Conservation (phyloP, 805 yeast species). For the Candida taoyuanica region DNA sequence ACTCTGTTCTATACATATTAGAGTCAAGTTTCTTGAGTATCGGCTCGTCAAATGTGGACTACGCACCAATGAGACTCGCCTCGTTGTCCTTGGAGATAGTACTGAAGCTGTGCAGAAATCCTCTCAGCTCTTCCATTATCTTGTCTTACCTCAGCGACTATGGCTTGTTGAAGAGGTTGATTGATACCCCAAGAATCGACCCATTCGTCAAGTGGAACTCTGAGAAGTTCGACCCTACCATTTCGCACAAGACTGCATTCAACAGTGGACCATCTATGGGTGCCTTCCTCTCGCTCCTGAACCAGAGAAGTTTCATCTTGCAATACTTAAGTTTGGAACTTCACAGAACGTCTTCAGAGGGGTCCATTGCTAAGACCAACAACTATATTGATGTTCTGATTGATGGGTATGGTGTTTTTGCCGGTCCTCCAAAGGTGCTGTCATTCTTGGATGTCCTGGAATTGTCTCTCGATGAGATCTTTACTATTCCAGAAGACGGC, state of each 20-base stretch:
- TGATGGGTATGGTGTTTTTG: constrained; percentile 42
- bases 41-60: constrained; percentile 38
- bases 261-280: constrained; percentile 36
- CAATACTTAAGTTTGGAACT: constrained; percentile 70
- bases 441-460: constrained; percentile 69
- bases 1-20: constrained; percentile 47
- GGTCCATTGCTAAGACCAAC: constrained; percentile 47
- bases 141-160: constrained; percentile 48
- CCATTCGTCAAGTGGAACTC: constrained; percentile 52
- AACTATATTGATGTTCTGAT: constrained; percentile 51
- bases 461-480: constrained; percentile 44
- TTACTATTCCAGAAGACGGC: constrained; percentile 22
- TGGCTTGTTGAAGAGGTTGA: constrained; percentile 46
- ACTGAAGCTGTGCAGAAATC: constrained; percentile 54
- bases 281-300: constrained; percentile 56
- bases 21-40: constrained; percentile 42
- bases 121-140: constrained; percentile 47
- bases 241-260: constrained; percentile 29
- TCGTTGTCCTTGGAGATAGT: constrained; percentile 57
- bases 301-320: constrained; percentile 54
- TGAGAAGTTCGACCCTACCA: constrained; percentile 38
- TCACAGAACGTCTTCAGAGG: constrained; percentile 45
- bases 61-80: constrained; percentile 54
- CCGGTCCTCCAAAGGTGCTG: constrained; percentile 63
- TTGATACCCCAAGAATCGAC: constrained; percentile 50